Evolutionary conservation across 2,329 filamentous ascomycete genomes (phyloP), one percentile per base, ranked within the genome.

Genomic region (Paecilomyces fulvus): DNA sequence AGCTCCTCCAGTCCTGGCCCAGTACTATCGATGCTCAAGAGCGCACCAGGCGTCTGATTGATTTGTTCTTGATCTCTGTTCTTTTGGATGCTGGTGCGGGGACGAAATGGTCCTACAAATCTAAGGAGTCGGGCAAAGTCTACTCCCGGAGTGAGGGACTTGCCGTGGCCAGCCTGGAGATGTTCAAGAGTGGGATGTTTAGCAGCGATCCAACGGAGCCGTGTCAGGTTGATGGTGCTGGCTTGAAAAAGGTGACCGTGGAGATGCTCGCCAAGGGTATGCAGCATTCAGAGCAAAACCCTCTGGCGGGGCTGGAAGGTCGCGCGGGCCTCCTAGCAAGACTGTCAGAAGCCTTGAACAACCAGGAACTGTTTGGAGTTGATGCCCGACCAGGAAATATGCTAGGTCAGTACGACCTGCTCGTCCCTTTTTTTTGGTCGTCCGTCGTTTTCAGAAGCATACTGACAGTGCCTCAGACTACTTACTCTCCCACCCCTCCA

Each of bases 131-230:
- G 61, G 90, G 89, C 56, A 87, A 86, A 60, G 73, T 88, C 46
- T 97, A 92, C 73, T 81, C 84, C 54, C 85, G 94, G 53, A 96
- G 91, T 59, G 94, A 96, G 72, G 92, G 92, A 8, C 80, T 96
- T 55, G 92, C 92, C 8, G 85, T 88, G 9, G 85, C 85, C 49
- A 86, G 83, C 69, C 68, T 87, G 64, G 92, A 96, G 64, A 96
- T 96, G 92, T 96, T 96, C 81, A 96, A 96, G 75, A 80, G 83
- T 12, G 94, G 94, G 31, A 69, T 90, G 31, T 97, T 97, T 75
- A 96, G 91, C 61, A 89, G 91, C 72, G 84, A 92, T 68, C 79
- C 83, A 2, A 80, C 76, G 57, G 90, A 96, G 73, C 91, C 90
- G 53, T 90, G 85, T 67, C 92, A 95, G 71, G 94, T 97, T 28